Base-by-base conservation (phyloP, 179 eudicot genomes). In the Carnegiea gigantea region DNA sequence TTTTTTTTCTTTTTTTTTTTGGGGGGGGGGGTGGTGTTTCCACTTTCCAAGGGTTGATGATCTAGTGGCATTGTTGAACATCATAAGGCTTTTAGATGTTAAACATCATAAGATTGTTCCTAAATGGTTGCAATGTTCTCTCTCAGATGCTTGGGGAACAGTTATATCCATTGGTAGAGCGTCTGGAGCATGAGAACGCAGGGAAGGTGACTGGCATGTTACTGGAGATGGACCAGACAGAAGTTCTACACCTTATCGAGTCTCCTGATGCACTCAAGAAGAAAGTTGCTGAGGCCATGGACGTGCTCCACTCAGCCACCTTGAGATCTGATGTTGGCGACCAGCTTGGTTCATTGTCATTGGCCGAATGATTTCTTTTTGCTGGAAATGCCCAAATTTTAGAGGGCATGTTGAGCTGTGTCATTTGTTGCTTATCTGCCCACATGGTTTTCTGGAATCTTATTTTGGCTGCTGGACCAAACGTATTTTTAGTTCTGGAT, bases 171-270 rank as follows among this genome's bases (percentile, higher is more conserved):
- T 87, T 92, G 12, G 95, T 92, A 73, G 86, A 92, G 48, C 83
- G 76, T 26, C 57, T 89, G 9, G 93, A 88, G 83, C 90, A 10
- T 14, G 88, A 89, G 1, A 24, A 85, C 75, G 93, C 89, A 0
- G 90, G 90, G 17, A 92, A 92, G 84, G 90, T 92, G 26, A 92
- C 92, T 0, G 91, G 92, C 2, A 88, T 90, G 93, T 62, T 92
- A 51, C 75, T 92, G 48, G 92, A 91, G 88, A 92, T 92, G 96
- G 96, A 92, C 68, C 92, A 90, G 49, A 86, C 91, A 5, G 93
- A 92, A 87, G 91, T 92, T 13, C 88, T 92, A 23, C 93, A 90
- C 83, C 89, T 92, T 23, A 89, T 92, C 1, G 92, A 92, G 83
- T 83, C 92, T 36, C 93, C 96, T 12, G 92, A 92, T 72, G 88